Base-by-base conservation (phyloP, 139 green algal species). In the Zygnema circumcarinatum region DNA sequence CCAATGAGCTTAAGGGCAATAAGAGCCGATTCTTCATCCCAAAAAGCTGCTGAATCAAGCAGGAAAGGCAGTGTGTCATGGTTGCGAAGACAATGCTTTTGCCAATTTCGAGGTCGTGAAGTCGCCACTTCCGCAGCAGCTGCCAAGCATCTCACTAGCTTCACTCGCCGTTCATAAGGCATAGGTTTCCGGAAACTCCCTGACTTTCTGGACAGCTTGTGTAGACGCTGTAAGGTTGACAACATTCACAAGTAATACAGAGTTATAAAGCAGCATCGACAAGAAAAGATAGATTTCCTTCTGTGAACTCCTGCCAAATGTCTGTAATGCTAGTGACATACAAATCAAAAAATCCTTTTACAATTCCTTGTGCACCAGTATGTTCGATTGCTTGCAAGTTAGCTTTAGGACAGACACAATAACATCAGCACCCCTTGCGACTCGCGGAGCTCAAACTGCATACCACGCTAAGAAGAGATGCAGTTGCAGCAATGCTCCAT, bases 191-290 rank as follows among this genome's bases (percentile, higher is more conserved):
- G 22, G 47, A 89, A 89, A 79, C 36, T 52, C 25, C 38, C 16
- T 11, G 78, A 87, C 29, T 88, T 88, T 21, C 33, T 35, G 36
- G 78, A 40, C 7, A 88, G n/a, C 82, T 87, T 87, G 31, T 86
- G 21, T 25, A 86, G 2, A 62, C 41, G 54, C 79, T 82, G 79
- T 16, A 62, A 62, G n/a, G n/a, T n/a, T n/a, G n/a, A n/a, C n/a
- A 42, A 83, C 21, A 32, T 47, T 25, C 73, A 72, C 25, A 21
- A 29, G 56, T 72, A 72, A 35, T 72, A 29, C 56, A 72, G 29
- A 35, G 56, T 29, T 35, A 29, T 29, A 29, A 72, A 29, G 29
- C 29, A 72, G 56, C 56, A 29, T 35, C 29, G 56, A 72, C 29
- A 72, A 72, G 29, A 72, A 72, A 72, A 29, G 29, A 72, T 35